Evolutionary conservation across 257 asterid genomes (phyloP), one percentile per base, ranked within the genome.

Genomic region (Nicotiana attenuata): DNA sequence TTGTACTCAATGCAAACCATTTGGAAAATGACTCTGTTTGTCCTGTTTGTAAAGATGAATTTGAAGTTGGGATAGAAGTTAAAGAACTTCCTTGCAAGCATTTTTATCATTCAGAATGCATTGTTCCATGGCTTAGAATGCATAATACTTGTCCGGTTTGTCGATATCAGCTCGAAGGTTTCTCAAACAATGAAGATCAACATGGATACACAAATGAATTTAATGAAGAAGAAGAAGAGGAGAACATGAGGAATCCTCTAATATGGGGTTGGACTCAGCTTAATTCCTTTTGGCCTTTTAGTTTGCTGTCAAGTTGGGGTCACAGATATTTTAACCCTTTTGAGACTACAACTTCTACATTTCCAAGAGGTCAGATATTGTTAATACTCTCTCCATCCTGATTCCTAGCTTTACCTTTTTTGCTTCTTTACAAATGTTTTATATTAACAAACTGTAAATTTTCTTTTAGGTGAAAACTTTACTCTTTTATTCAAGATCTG

Each of bases 31-130:
- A 94, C 65, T 61, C 92, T 4, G 59, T 69, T 10, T 96, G 99
- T 65, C 92, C 99, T 1, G 91, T 96, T 28, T 96, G 99, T 80
- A 94, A 92, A 81, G 98, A 96, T 38, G 99, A 96, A 59, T 94
- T 96, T 41, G 91, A 89, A 86, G 85, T 89, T 3, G 96, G 97
- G 79, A 87, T 1, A 52, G 64, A 76, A 79, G 99, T 83, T 60
- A 89, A 64, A 66, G 93, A 94, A 87, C 92, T 96, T 7, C 97
- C 97, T 0, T 96, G 99, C 91, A 90, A 84, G 59, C 99, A 96
- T 84, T 88, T 91, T 59, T 96, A 96, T 20, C 98, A 94, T 81
- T 82, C 88, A 0, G 90, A 92, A 5, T 94, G 98, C 66, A 92
- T 96, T 29, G 38, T 93, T 6, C 98, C 99, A 0, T 96, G 99